Conservation (phyloP, 2,329 filamentous ascomycete species). For the Cordyceps tenuipes region DNA sequence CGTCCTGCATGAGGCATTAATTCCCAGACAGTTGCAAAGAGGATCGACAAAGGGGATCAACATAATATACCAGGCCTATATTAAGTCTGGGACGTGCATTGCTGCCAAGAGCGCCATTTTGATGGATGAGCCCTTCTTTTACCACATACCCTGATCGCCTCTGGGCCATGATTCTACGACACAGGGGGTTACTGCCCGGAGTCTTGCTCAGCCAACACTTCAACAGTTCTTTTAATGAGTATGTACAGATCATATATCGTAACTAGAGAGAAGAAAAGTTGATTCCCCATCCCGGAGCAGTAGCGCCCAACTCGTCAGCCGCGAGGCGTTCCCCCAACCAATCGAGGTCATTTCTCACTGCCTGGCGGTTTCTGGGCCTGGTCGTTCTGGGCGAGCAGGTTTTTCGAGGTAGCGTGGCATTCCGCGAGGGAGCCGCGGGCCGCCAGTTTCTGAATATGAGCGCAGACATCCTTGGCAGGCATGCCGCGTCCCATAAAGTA, state of each 20-base stretch:
- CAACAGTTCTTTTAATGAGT: not conserved
- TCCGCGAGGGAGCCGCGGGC: not conserved
- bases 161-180: too few species aligned
- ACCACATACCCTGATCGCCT: too few species aligned
- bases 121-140: too few species aligned
- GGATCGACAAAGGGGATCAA: too few species aligned
- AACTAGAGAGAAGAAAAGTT: not conserved
- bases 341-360: not conserved
- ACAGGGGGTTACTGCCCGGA: too few species aligned
- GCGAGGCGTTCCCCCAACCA: not conserved
- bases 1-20: not conserved
- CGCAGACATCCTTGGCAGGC: slow-evolving; percentile 25
- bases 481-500: slow-evolving; percentile 39
- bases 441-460: slow-evolving; percentile 24
- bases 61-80: too few species aligned
- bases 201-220: not conserved
- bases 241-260: not conserved
- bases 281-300: not conserved
- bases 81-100: too few species aligned
- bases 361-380: not conserved
- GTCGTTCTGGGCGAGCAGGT: not conserved
- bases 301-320: not conserved
- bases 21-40: not conserved
- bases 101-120: too few species aligned
- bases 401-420: not conserved